A percentile compares a stretch with the other conserved stretches of the same genome.
Conservation (phyloP, 208 protist genomes). For the Trichomonas tenax region DNA sequence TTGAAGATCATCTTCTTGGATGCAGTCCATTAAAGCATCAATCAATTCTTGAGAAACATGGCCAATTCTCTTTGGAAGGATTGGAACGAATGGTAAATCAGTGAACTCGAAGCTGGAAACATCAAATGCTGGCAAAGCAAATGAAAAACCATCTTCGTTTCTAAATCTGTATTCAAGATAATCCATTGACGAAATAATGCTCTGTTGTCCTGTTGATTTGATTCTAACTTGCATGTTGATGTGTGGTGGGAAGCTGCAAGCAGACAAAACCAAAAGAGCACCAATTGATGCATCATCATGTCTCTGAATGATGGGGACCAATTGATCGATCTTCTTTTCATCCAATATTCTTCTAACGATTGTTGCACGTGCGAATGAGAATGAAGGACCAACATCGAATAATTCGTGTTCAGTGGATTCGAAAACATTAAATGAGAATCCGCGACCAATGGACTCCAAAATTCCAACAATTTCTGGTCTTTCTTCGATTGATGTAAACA, state of each 20-base stretch:
- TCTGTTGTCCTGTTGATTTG: background rate
- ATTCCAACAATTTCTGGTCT: background rate
- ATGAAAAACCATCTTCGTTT: background rate
- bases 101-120: background rate
- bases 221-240: background rate
- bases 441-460: background rate
- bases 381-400: background rate
- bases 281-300: background rate
- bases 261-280: background rate
- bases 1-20: background rate
- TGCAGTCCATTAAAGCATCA: background rate
- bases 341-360: background rate
- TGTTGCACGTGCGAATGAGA: background rate
- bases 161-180: background rate
- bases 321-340: background rate
- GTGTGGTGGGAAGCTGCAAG: background rate
- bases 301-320: background rate
- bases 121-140: background rate
- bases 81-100: background rate
- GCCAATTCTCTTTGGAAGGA: background rate
- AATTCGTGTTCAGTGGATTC: too few species aligned
- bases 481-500: background rate
- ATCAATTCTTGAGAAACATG: background rate
- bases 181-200: background rate
- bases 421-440: background rate